Conservation (phyloP, 176 grass and related monocot genomes). For the Avena insularis region DNA sequence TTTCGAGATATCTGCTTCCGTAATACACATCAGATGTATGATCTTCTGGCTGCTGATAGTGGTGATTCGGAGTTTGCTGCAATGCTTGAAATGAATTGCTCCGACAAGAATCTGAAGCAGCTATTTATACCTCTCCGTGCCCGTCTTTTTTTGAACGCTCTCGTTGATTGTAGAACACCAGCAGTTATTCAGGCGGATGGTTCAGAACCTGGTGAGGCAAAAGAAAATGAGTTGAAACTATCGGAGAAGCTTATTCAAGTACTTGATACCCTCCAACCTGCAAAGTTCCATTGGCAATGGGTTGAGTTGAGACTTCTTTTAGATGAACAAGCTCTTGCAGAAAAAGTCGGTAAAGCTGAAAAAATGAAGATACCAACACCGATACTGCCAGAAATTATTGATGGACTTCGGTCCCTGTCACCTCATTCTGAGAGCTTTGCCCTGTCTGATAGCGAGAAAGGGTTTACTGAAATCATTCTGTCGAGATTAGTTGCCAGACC, state of each 20-base stretch:
- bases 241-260: conserved; percentile 83
- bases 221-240: conserved; percentile 75
- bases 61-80: conserved; percentile 94
- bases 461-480: conserved; percentile 94
- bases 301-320: conserved; percentile 97
- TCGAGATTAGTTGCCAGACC: conserved; percentile 93
- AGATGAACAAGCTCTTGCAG: conserved; percentile 93
- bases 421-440: conserved; percentile 72
- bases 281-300: conserved; percentile 99
- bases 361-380: conserved; percentile 38
- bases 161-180: conserved; percentile 86
- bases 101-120: conserved; percentile 83
- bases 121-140: conserved; percentile 89
- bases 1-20: conserved; percentile 90
- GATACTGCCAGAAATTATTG: conserved; percentile 60
- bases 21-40: conserved; percentile 79
- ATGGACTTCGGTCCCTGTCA: conserved; percentile 80
- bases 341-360: conserved; percentile 65
- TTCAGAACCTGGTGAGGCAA: conserved; percentile 59
- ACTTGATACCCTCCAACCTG: conserved; percentile 90
- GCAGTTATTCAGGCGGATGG: conserved; percentile 64
- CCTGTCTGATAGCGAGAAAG: conserved; percentile 96
- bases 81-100: conserved; percentile 69
- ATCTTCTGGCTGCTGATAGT: conserved; percentile 78
- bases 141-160: conserved; percentile 85